phyloP scores from a whole-genome alignment of 805 yeast species.

The Nakazawaea sp. region DNA sequence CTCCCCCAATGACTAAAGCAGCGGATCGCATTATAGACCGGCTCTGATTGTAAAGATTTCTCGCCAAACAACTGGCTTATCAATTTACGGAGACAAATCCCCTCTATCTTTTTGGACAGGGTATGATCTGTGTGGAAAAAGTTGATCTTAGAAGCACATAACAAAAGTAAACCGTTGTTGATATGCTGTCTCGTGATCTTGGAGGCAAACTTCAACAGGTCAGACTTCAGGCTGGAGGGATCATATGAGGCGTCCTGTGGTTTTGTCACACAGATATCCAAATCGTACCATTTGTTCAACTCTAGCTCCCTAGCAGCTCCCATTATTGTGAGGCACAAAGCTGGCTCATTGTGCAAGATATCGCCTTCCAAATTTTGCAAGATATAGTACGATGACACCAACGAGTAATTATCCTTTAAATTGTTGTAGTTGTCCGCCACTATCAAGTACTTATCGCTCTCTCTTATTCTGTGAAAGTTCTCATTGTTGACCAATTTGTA shows the following conservation, averaged over 20 bases:
- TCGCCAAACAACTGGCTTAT: slow-evolving; percentile 33
- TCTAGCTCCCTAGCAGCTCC: slow-evolving; percentile 46
- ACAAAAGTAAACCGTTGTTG: slow-evolving; percentile 31
- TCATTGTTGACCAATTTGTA: slow-evolving; percentile 39
- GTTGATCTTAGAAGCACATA: slow-evolving; percentile 41
- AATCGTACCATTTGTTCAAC: slow-evolving; percentile 41
- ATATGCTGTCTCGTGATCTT: slow-evolving; percentile 24
- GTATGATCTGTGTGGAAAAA: slow-evolving; percentile 48
- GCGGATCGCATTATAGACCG: slow-evolving; percentile 39
- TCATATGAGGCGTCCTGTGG: slow-evolving; percentile 27
- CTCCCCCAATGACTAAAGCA: slow-evolving; percentile 52
- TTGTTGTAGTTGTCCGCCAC: slow-evolving; percentile 23
- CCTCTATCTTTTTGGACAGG: slow-evolving; percentile 41
- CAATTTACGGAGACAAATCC: slow-evolving; percentile 31
- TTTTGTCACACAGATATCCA: slow-evolving; percentile 33
- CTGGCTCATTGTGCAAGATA: slow-evolving; percentile 25
- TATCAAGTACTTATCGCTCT: slow-evolving; percentile 41
- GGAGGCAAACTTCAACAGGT: slow-evolving; percentile 25
- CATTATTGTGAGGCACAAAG: slow-evolving; percentile 38
- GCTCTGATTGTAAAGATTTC: slow-evolving; percentile 30
- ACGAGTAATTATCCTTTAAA: slow-evolving; percentile 25
- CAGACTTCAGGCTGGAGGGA: slow-evolving; percentile 20
- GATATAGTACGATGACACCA: slow-evolving; percentile 37
- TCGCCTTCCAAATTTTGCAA: slow-evolving; percentile 28
- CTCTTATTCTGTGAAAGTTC: slow-evolving; percentile 39